Percentiles rank a stretch among this genome's conserved stretches.
Evolutionary conservation across 495 filamentous ascomycete genomes (phyloP).

Genomic region (Parathielavia appendiculata): DNA sequence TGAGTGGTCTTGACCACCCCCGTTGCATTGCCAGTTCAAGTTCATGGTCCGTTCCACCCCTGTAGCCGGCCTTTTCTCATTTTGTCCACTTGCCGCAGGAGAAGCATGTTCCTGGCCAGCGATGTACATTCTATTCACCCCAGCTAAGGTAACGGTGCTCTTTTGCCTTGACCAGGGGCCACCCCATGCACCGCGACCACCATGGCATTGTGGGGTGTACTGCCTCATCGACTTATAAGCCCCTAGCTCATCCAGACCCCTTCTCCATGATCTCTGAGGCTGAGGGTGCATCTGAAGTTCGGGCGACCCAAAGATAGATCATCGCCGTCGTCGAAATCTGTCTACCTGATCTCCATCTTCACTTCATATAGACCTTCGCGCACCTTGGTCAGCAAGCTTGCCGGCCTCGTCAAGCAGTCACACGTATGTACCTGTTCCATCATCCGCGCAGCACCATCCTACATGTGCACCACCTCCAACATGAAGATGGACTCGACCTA

Average conservation of each 20-base stretch:
- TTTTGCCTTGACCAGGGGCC: constrained; percentile 13
- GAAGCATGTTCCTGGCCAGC: constrained; percentile 24
- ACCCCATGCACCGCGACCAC: constrained; percentile 20
- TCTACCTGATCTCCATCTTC: constrained; percentile 26
- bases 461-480: not conserved
- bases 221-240: constrained; percentile 32
- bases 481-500: constrained; percentile 34
- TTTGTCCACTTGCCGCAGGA: constrained; percentile 21
- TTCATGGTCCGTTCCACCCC: constrained; percentile 18
- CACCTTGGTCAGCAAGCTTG: constrained; percentile 11
- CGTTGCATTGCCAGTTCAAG: constrained; percentile 7
- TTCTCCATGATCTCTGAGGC: constrained; percentile 31
- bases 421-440: constrained; percentile 28
- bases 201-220: constrained; percentile 29
- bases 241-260: constrained; percentile 24
- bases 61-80: constrained; percentile 19
- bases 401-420: constrained; percentile 17
- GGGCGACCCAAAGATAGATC: constrained; percentile 34
- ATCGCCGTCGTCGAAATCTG: constrained; percentile 21
- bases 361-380: constrained; percentile 28
- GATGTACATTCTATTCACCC: constrained; percentile 19
- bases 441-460: constrained; percentile 13
- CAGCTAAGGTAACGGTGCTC: constrained; percentile 12
- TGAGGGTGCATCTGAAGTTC: constrained; percentile 26
- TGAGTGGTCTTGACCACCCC: constrained; percentile 8